Evolutionary conservation across 2,329 filamentous ascomycete genomes (phyloP).

Genomic region (Macroventuria anomochaeta): DNA sequence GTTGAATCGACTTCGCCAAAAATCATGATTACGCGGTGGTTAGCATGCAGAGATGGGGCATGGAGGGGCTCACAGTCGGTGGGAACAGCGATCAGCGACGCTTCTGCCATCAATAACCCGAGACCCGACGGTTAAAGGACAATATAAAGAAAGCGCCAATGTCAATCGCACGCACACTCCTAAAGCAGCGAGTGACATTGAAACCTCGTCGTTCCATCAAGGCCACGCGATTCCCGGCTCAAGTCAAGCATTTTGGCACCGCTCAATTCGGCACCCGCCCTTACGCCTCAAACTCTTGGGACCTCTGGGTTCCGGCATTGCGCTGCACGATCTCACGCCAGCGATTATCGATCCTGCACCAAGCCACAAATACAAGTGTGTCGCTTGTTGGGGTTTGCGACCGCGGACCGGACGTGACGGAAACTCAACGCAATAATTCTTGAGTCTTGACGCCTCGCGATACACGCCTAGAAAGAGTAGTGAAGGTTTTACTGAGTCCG

Average conservation of each 20-base stretch:
- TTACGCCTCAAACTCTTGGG: conserved; percentile 10
- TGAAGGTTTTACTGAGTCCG: neutral
- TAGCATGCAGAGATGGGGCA: conserved; percentile 2
- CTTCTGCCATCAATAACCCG: conserved; percentile 10
- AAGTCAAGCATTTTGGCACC: conserved; percentile 16
- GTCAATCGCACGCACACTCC: conserved; percentile 5
- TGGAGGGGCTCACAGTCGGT: conserved; percentile 2
- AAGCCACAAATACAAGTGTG: conserved; percentile 11
- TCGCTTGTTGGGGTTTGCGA: neutral
- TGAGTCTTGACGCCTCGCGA: conserved; percentile 9
- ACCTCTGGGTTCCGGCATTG: conserved; percentile 4
- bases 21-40: conserved; percentile 4
- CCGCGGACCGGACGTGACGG: conserved; percentile 13
- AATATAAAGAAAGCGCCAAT: conserved; percentile 17
- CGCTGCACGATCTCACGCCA: conserved; percentile 9
- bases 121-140: conserved; percentile 17
- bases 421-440: conserved; percentile 14
- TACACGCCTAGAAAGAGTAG: neutral
- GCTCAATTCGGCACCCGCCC: conserved; percentile 6
- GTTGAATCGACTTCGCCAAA: neutral
- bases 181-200: conserved; percentile 10
- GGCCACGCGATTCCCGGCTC: neutral
- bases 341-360: neutral
- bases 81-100: conserved; percentile 2
- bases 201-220: neutral